phyloP scores from a whole-genome alignment of 805 yeast species.

The Sugiyamaella valdiviana region DNA sequence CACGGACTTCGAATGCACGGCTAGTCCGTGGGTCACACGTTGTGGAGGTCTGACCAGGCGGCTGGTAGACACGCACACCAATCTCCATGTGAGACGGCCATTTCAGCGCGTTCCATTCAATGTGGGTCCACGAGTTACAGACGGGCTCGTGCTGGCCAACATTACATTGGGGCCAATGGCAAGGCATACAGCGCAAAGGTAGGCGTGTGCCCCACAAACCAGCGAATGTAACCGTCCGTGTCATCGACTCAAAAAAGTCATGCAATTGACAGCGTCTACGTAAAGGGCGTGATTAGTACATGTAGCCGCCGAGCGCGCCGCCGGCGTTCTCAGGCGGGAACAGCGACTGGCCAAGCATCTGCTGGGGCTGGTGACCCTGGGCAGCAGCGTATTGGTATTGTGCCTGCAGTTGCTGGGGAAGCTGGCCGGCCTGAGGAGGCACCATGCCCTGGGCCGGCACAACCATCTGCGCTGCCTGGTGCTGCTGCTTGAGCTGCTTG shows the following conservation, averaged over 20 bases:
- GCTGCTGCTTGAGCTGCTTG: neutral
- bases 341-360: neutral
- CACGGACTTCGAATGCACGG: no score
- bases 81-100: slow-evolving; percentile 76
- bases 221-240: slow-evolving; percentile 66
- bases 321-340: neutral
- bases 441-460: neutral
- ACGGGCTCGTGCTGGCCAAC: no score
- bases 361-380: slow-evolving; percentile 9
- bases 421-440: slow-evolving; percentile 5
- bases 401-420: slow-evolving; percentile 1
- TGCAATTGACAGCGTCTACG: no score
- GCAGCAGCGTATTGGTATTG: neutral
- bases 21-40: slow-evolving; percentile 98
- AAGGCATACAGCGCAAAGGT: slow-evolving; percentile 66
- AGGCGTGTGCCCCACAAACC: slow-evolving; percentile 81
- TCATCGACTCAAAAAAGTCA: no score
- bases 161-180: slow-evolving; percentile 88
- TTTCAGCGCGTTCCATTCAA: slow-evolving; percentile 70
- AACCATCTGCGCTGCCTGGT: neutral
- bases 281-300: no score
- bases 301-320: neutral
- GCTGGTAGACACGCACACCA: slow-evolving; percentile 90
- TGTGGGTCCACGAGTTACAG: slow-evolving; percentile 88
- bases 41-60: slow-evolving; percentile 48